Conservation (phyloP, 805 yeast genomes). For the Hanseniaspora mollemarum region DNA sequence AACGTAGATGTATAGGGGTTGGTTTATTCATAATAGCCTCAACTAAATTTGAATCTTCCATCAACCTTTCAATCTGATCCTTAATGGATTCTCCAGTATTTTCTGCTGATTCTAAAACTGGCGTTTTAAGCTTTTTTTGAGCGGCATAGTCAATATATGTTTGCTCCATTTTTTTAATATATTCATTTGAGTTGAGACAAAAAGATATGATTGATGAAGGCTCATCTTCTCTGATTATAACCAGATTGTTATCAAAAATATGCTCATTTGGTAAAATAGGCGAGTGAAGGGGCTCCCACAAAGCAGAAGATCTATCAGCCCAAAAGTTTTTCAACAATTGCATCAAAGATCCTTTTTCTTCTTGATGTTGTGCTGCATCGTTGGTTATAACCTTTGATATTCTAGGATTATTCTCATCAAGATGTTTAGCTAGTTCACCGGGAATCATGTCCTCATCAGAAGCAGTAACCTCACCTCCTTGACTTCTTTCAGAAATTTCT, state of each 20-base stretch:
- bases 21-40: conserved; percentile 68
- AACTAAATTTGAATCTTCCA: conserved; percentile 28
- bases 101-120: not conserved
- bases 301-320: conserved; percentile 92
- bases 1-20: conserved; percentile 80
- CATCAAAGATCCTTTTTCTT: conserved; percentile 67
- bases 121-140: conserved; percentile 16
- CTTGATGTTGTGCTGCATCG: conserved; percentile 25
- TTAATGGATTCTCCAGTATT: conserved; percentile 19
- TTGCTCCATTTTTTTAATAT: conserved; percentile 48
- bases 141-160: conserved; percentile 20
- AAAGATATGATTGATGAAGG: conserved; percentile 91
- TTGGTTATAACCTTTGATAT: conserved; percentile 20
- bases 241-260: conserved; percentile 84
- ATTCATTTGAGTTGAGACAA: conserved; percentile 77
- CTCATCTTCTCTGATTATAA: conserved; percentile 89
- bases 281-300: conserved; percentile 86
- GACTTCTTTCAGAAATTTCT: too few species aligned
- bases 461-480: conserved; percentile 14
- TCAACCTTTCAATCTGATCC: conserved; percentile 9
- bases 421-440: not conserved
- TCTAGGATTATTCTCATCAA: conserved; percentile 16
- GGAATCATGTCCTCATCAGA: conserved; percentile 17
- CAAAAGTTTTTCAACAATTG: conserved; percentile 81
- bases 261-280: conserved; percentile 75